Percentiles rank a stretch among this genome's conserved stretches.
Conservation (phyloP, 352 stramenopile species). For the Globisporangium viniferum region DNA sequence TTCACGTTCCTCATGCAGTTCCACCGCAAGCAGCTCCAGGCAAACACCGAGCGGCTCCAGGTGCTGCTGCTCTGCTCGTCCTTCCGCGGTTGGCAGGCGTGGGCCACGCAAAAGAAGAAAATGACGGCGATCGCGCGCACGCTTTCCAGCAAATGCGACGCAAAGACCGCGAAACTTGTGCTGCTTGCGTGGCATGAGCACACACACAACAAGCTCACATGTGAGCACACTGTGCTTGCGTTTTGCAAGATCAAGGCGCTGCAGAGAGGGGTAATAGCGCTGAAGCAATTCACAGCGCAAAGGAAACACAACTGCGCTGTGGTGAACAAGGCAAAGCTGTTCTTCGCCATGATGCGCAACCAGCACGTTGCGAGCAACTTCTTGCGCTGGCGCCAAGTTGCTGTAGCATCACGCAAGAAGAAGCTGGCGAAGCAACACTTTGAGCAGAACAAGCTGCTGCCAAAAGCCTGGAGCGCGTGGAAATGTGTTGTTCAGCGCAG, state of each 20-base stretch:
- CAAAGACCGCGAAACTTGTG: conserved; percentile 6
- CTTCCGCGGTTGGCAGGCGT: conserved; percentile 50
- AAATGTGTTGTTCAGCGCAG: conserved; percentile 8
- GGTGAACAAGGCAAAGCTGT: conserved; percentile 21
- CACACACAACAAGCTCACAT: conserved; percentile 4
- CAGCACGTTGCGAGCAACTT: conserved; percentile 21
- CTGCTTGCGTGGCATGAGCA: conserved; percentile 25
- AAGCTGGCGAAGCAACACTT: conserved; percentile 23
- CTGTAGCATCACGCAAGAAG: conserved; percentile 19
- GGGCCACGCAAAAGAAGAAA: conserved; percentile 29
- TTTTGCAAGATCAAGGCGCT: conserved; percentile 24
- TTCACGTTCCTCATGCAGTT: conserved; percentile 18
- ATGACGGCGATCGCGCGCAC: conserved; percentile 21
- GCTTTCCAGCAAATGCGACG: conserved; percentile 24
- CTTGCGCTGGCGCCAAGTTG: conserved; percentile 23
- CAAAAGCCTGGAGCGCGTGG: conserved; percentile 27
- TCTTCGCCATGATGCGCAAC: conserved; percentile 15
- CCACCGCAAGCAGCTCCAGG: conserved; percentile 39
- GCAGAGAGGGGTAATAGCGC: conserved; percentile 19
- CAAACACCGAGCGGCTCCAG: conserved; percentile 56
- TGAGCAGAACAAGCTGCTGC: conserved; percentile 27
- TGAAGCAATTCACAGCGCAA: conserved; percentile 14
- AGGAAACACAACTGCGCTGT: conserved; percentile 5
- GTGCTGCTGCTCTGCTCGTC: conserved; percentile 53
- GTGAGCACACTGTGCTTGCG: conserved; percentile 10